Evolutionary conservation across 2,329 filamentous ascomycete species (phyloP), one percentile per base, ranked within the genome.

Genomic region (Epichloe elymi): DNA sequence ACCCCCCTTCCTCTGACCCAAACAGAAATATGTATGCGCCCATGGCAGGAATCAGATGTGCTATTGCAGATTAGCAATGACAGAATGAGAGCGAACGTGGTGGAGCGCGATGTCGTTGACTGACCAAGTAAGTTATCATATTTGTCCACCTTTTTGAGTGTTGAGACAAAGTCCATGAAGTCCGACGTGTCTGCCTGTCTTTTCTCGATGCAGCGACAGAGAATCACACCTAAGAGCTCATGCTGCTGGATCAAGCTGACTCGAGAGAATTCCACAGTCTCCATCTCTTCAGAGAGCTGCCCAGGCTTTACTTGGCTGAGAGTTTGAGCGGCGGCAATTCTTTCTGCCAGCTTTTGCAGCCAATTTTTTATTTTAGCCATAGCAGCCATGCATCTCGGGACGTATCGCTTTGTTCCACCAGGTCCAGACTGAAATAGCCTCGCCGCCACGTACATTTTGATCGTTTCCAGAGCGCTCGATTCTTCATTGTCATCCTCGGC

Each of bases 161-260:
- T 74, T 39, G 74, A 74, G 41, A 96, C 67, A 40, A 97, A 79
- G 5, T 79, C 71, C 42, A 81, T 75, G 59, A 95, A 90, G 62
- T 96, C 88, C 37, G 81, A 74, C 5, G 79, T 69, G 43, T 77
- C 79, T 2, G 83, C 83, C 58, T 86, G 83, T 50, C 82, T 80
- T 56, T 81, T 84, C 59, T 90, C 88, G 54, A 95, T 79, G 50
- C 93, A 78, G 54, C 86, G 82, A 54, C 82, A 83, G 48, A 94
- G 70, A 49, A 95, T 85, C n/a, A 88, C 78, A 12, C 85, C 83
- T 15, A 99, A 72, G 15, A 86, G 80, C 63, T 98, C 91, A 63
- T 98, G 94, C 65, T 98, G 91, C 61, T 88, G 83, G 20, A 85
- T 80, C 48, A 98, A 75, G 61, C 88, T 94, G 57, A 80, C 72